phyloP scores from a whole-genome alignment of 2,329 filamentous ascomycete genomes.

The Microsporum ferrugineum region DNA sequence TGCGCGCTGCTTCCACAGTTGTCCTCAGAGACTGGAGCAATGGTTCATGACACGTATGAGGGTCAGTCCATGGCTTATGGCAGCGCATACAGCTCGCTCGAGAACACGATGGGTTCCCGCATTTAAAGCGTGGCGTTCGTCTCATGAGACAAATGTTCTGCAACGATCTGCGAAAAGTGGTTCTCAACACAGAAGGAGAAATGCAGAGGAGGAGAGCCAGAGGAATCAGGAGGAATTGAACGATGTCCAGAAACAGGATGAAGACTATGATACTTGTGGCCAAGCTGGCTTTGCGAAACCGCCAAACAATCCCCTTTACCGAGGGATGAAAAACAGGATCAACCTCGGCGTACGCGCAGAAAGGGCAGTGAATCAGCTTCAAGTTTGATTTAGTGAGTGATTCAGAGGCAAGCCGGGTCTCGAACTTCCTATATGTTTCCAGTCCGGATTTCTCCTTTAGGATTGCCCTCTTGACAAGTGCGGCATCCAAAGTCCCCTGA shows the following conservation, averaged over 20 bases:
- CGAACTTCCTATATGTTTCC: conserved; percentile 62
- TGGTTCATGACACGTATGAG: conserved; percentile 82
- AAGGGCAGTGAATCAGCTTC: conserved; percentile 72
- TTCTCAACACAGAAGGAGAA: conserved; percentile 38
- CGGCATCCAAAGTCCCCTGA: conserved; percentile 56
- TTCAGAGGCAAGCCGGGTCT: conserved; percentile 68
- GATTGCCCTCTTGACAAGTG: conserved; percentile 63
- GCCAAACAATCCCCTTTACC: conserved; percentile 43
- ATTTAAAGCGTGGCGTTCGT: conserved; percentile 66
- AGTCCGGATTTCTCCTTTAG: conserved; percentile 55
- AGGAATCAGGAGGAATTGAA: conserved; percentile 40
- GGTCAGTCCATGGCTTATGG: conserved; percentile 70
- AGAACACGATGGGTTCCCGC: conserved; percentile 56
- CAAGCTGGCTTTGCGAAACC: conserved; percentile 45
- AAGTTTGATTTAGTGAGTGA: conserved; percentile 60
- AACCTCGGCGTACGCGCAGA: conserved; percentile 82
- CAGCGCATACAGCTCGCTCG: conserved; percentile 71
- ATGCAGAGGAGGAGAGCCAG: conserved; percentile 44
- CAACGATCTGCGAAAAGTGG: conserved; percentile 49
- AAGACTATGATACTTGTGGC: conserved; percentile 42
- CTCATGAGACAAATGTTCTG: conserved; percentile 57
- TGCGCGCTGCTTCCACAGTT: conserved; percentile 85
- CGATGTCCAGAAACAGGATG: conserved; percentile 33
- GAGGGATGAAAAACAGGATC: conserved; percentile 60
- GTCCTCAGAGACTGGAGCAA: conserved; percentile 70